Evolutionary conservation across 345 rosid species (phyloP), one percentile per base, ranked within the genome.

Genomic region (Eucalyptus dawsonii): DNA sequence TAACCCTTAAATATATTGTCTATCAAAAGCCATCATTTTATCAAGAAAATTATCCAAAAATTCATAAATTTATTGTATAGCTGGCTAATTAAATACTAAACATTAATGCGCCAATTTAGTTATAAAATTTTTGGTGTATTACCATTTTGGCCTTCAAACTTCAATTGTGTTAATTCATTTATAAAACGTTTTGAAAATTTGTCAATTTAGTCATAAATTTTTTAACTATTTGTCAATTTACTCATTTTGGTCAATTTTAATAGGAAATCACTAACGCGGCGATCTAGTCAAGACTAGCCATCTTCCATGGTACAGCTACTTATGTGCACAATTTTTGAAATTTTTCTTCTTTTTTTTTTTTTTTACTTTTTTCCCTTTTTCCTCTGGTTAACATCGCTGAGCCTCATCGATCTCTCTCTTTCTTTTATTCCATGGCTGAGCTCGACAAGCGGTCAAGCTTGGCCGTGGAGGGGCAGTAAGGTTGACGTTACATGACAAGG

Each of bases 211-310:
- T 67, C 6, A 0, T 31, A 67, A 69, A 5, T 2, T 2, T 72
- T 72, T 72, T 72, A 72, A 72, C 8, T 4, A 37, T 37, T 72
- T 19, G 14, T 21, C 3, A 11, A 1, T 37, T 69, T 72, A 72
- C 3, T 72, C 2, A 19, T 76, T 76, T 76, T 6, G 3, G 2
- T 6, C 5, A 76, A 76, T 21, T 76, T 10, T 76, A 9, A 3
- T 0, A 5, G 8, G 5, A 72, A 72, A 72, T 21, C 7, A 4
- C 1, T 37, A 10, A 37, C 1, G 1, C 2, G 1, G 31, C 3
- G 22, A 16, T 65, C 19, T 65, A 65, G 16, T 29, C 9, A 27
- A 29, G 15, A 8, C 16, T 25, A 6, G 5, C 10, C 2, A 4
- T 15, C 5, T 16, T 14, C 16, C 11, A 7, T 65, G 37, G 6